Evolutionary conservation across 345 rosid species (phyloP), one percentile per base, ranked within the genome.

Genomic region (Brassica juncea): DNA sequence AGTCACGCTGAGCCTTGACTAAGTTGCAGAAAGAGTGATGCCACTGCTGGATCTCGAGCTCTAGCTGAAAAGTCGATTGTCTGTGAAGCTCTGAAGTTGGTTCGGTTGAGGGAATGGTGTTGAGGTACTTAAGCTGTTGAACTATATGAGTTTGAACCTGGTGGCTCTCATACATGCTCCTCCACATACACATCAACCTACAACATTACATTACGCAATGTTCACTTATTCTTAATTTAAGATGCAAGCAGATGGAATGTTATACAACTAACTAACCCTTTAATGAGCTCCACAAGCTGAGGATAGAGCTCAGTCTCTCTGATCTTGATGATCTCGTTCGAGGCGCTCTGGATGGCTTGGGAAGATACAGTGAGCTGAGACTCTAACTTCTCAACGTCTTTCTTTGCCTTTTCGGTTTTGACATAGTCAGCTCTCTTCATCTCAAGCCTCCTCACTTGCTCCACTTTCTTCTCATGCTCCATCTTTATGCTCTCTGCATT

Each of bases 101-200:
- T 74, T 93, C 98, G 0, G 86, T 81, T 27, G 99, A 93, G 34
- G 99, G 99, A 28, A 95, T 81, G 12, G 90, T 85, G 84, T 91
- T 94, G 62, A 92, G 86, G 83, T 91, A 92, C 82, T 90, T 91
- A 70, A 95, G 97, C 87, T 95, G 99, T 83, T 91, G 96, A 77
- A 91, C 99, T 23, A 95, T 95, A 86, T 91, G 98, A 0, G 88
- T 92, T 74, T 95, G 99, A 80, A 92, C 99, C 77, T 95, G 99
- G 78, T 95, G 99, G 74, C 92, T 88, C 86, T 95, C 98, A 23
- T 95, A 95, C 99, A 90, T 95, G 88, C 94, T 86, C 86, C 96
- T 95, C 99, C 99, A 95, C 99, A 95, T 95, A 82, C 92, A 84
- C 97, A 91, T 95, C 80, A 86, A 77, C 64, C 99, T 94, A 69